phyloP scores from a whole-genome alignment of 116 monocot species.

The Iris pallida region DNA sequence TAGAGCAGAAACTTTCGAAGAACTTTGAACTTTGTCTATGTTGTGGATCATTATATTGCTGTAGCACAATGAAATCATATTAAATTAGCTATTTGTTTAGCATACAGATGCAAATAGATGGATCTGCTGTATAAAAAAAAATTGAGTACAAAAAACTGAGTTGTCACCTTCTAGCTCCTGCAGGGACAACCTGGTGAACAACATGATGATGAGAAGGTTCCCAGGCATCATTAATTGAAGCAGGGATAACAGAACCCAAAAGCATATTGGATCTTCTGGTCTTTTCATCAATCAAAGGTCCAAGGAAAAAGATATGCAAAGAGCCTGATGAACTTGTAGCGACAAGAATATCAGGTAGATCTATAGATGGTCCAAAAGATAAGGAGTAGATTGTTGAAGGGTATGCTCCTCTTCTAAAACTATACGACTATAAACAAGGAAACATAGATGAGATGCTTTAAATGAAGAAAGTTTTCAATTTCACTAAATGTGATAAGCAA shows the following conservation, averaged over 20 bases:
- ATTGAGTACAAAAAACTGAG: background rate
- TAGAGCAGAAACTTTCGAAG: constrained; percentile 26
- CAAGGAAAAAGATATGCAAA: constrained; percentile 76
- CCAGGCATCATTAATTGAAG: constrained; percentile 60
- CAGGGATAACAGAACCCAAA: constrained; percentile 67
- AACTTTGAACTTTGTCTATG: constrained; percentile 25
- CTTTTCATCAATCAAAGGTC: constrained; percentile 52
- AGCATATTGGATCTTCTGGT: constrained; percentile 42
- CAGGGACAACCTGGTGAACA: constrained; percentile 63
- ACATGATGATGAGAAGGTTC: constrained; percentile 77
- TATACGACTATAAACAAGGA: constrained; percentile 56
- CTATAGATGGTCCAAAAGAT: constrained; percentile 80
- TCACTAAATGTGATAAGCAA: no score
- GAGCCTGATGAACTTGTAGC: constrained; percentile 91
- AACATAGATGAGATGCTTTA: background rate
- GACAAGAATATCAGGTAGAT: constrained; percentile 85
- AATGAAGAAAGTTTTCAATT: no score
- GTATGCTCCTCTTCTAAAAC: constrained; percentile 87
- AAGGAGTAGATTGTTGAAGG: constrained; percentile 86
- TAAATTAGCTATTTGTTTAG: background rate
- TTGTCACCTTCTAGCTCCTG: constrained; percentile 65
- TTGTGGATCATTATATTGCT: constrained; percentile 44
- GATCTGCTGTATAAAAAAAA: background rate
- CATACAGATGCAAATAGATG: background rate
- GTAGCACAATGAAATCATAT: background rate